These are phyloP conservation scores for Leucocoprinus birnbaumii DNA, from an alignment of 768 basidiomycete species.

Conservation along the genomic window DNA sequence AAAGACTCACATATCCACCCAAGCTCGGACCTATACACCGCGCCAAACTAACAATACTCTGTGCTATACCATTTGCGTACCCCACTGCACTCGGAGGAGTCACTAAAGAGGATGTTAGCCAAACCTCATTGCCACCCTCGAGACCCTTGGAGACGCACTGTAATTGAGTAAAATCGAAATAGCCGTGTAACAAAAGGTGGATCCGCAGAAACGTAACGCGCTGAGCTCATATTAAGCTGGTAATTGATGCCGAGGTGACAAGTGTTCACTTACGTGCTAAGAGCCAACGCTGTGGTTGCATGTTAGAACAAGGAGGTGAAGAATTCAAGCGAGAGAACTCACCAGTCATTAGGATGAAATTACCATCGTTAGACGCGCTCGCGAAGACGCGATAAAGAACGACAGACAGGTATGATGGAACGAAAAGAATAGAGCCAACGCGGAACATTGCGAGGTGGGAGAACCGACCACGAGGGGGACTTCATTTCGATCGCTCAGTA, in stretches of 20 bases:
- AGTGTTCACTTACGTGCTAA: conserved; percentile 72
- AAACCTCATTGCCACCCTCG: not conserved
- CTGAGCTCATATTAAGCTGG: conserved; percentile 33
- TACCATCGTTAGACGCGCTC: conserved; percentile 65
- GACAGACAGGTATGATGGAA: conserved; percentile 86
- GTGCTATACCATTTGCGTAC: conserved; percentile 92
- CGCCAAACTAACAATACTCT: conserved; percentile 92
- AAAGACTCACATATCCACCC: conserved; percentile 68
- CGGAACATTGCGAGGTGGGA: conserved; percentile 91
- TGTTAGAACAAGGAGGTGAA: not conserved
- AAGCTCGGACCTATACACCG: conserved; percentile 87
- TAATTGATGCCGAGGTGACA: conserved; percentile 2
- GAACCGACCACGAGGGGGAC: conserved; percentile 79
- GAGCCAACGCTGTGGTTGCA: conserved; percentile 50
- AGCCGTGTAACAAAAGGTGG: conserved; percentile 87
- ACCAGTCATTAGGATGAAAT: conserved; percentile 81
- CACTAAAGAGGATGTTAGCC: conserved; percentile 48
- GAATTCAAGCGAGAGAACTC: conserved; percentile 20
- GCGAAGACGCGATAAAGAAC: conserved; percentile 73
- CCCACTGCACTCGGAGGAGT: conserved; percentile 88
- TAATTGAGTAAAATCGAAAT: conserved; percentile 87
- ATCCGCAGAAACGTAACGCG: conserved; percentile 84
- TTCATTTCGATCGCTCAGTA: conserved; percentile 27
- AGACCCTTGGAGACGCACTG: conserved; percentile 38
- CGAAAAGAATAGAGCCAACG: conserved; percentile 79